Evolutionary conservation across 805 yeast genomes (phyloP), one percentile per base, ranked within the genome.

Genomic region (Schwanniomyces vanrijiae): DNA sequence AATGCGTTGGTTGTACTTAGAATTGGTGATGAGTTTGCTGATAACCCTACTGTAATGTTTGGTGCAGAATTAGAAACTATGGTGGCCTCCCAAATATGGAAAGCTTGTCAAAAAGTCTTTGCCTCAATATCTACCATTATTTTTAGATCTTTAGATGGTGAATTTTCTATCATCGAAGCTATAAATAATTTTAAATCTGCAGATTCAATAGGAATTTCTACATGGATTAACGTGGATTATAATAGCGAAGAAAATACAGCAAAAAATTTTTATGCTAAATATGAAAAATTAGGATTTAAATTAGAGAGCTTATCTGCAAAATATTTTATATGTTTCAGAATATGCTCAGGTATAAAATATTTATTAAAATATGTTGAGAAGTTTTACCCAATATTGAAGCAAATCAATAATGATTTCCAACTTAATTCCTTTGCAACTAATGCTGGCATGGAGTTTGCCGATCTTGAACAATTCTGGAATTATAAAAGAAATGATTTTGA

Each of bases 51-150:
- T 5, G 9, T 7, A 9, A 34, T 44, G 33, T 44, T 48, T 28
- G 47, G 48, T 19, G 14, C 45, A 11, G 51, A 48, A 37, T 21
- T 44, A 13, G 51, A 41, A 21, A 35, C 34, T 11, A 14, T 48
- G 19, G 28, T 48, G n/a, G 47, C 40, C 3, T 42, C 51, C 3
- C 29, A 19, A 21, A 44, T 48, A 16, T 48, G 31, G 40, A 43
- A 35, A 25, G 38, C 44, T 16, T 25, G 25, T 9, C n/a, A 35
- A 13, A 47, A 25, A 24, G 38, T 47, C 11, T 14, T 25, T 8
- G 4, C 29, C 5, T 18, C 29, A 8, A 28, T 47, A 4, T 20
- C 40, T n/a, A 37, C 47, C 5, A 16, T 47, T 13, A 19, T 47
- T 5, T 14, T 47, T 14, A 34, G 50, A 22, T 26, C 37, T 18